These are phyloP conservation scores for Hypoxylon fuscum DNA, from an alignment of 495 filamentous ascomycete species.

Conservation along the genomic window DNA sequence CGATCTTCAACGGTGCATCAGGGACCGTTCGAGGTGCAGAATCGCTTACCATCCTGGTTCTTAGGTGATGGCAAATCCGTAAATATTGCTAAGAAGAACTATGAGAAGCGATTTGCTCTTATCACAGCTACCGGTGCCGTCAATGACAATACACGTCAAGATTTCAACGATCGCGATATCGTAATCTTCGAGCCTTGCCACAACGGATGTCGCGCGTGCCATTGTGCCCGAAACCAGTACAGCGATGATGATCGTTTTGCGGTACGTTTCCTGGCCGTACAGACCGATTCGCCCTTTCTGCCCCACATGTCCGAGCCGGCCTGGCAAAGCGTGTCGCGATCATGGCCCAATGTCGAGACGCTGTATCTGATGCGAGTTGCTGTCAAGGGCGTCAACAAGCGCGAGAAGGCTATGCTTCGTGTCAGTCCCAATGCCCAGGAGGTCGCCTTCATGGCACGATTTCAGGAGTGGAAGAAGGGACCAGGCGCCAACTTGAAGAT, in stretches of 20 bases:
- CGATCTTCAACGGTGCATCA: slow-evolving; percentile 17
- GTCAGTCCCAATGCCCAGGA: slow-evolving; percentile 33
- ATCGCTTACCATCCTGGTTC: slow-evolving; percentile 37
- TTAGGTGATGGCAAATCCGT: slow-evolving; percentile 24
- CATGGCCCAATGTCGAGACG: slow-evolving; percentile 43
- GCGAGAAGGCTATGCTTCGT: slow-evolving; percentile 43
- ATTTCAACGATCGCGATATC: slow-evolving; percentile 35
- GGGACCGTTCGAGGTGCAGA: slow-evolving; percentile 27
- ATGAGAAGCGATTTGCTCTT: slow-evolving; percentile 29
- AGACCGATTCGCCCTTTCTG: slow-evolving; percentile 35
- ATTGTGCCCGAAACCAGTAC: slow-evolving; percentile 45
- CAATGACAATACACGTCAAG: slow-evolving; percentile 12
- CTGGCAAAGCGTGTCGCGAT: slow-evolving; percentile 35
- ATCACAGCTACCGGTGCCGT: background rate
- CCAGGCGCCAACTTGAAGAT: slow-evolving; percentile 14
- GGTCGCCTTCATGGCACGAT: slow-evolving; percentile 16
- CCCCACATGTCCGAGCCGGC: slow-evolving; percentile 21
- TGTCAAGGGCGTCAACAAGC: slow-evolving; percentile 29
- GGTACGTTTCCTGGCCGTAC: slow-evolving; percentile 38
- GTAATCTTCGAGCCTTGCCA: slow-evolving; percentile 45
- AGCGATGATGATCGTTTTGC: slow-evolving; percentile 28
- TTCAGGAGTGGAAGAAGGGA: slow-evolving; percentile 39
- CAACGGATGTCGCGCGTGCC: slow-evolving; percentile 38
- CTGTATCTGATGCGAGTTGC: slow-evolving; percentile 43
- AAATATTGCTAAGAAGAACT: slow-evolving; percentile 26